A percentile compares a stretch with the other conserved stretches of the same genome.
phyloP scores from a whole-genome alignment of 345 rosid species.

The Luvunga scandens region DNA sequence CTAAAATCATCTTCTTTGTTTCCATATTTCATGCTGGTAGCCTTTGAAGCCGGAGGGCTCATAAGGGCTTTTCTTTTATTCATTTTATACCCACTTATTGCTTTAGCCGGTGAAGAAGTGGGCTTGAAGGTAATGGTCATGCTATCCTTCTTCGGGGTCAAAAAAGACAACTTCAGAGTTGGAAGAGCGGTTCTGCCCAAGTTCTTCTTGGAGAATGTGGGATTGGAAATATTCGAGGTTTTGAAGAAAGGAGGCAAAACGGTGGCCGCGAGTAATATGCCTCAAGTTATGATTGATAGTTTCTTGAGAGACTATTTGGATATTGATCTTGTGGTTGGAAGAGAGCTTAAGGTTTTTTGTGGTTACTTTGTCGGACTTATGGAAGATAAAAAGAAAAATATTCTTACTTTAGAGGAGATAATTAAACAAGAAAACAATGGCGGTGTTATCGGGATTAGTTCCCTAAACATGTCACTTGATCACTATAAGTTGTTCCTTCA shows the following conservation, averaged over 20 bases:
- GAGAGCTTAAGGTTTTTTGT: slow-evolving; percentile 51
- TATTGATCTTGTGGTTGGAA: slow-evolving; percentile 56
- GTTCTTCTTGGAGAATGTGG: slow-evolving; percentile 65
- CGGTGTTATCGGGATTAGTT: slow-evolving; percentile 44
- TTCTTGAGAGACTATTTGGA: slow-evolving; percentile 66
- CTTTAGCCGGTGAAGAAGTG: slow-evolving; percentile 41
- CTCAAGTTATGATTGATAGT: slow-evolving; percentile 71
- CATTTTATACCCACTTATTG: slow-evolving; percentile 51
- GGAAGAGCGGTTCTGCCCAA: slow-evolving; percentile 72
- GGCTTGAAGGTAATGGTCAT: slow-evolving; percentile 65
- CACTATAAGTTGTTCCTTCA: slow-evolving; percentile 36
- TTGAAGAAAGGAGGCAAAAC: slow-evolving; percentile 44
- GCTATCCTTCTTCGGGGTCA: slow-evolving; percentile 65
- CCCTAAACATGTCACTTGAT: slow-evolving; percentile 37
- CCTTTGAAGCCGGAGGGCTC: slow-evolving; percentile 73
- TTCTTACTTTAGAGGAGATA: slow-evolving; percentile 27
- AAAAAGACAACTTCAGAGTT: slow-evolving; percentile 41
- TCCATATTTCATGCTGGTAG: slow-evolving; percentile 82
- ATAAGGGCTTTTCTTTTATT: slow-evolving; percentile 57
- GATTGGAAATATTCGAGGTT: slow-evolving; percentile 51
- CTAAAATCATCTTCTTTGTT: slow-evolving; percentile 58
- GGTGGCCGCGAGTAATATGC: slow-evolving; percentile 54
- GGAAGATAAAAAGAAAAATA: slow-evolving; percentile 40
- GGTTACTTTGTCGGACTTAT: slow-evolving; percentile 67
- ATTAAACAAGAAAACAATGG: slow-evolving; percentile 20